Evolutionary conservation across 73 alveolate genomes (phyloP), one percentile per base, ranked within the genome.

Genomic region (Paramecium tetraurelia): DNA sequence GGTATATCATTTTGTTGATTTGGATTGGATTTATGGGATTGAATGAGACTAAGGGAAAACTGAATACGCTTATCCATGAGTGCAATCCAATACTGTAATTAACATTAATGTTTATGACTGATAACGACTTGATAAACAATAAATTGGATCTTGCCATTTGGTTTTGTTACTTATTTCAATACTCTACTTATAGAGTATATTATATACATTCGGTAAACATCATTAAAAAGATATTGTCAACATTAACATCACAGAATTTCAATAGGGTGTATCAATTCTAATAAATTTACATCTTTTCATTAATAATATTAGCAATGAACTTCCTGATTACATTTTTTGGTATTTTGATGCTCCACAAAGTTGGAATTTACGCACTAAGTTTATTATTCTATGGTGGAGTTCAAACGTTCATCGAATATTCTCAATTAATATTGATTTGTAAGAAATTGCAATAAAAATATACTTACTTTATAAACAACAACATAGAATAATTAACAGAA

Each of bases 151-250:
- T 80, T 0, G 70, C 90, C 18, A 41, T 80, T 10, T 80, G 90
- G 90, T 80, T 80, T 80, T 80, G 90, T 48, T 80, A 80, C n/a
- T 22, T 80, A 41, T 80, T 80, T 43, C 75, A 80, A 80, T 80
- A 31, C 18, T 9, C 90, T 8, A 80, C 90, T 2, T 80, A 44
- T 80, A 80, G 75, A 48, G 90, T 80, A 14, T 80, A 80, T 46
- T 44, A 80, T 80, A 18, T 80, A 21, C 90, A 80, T 43, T 80
- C 70, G 7, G 57, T 80, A 20, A 41, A 41, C 7, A 44, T 80
- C 10, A 46, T 80, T 43, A 80, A 80, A 35, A 80, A 80, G 57
- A 46, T 48, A 44, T 27, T 80, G 12, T 80, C 90, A 43, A 80
- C 46, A 22, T 14, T 72, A 20, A 72, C 86, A 12, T 33, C 75